Evolutionary conservation across 2,329 filamentous ascomycete species (phyloP).

Genomic region (Penicillium sp.): DNA sequence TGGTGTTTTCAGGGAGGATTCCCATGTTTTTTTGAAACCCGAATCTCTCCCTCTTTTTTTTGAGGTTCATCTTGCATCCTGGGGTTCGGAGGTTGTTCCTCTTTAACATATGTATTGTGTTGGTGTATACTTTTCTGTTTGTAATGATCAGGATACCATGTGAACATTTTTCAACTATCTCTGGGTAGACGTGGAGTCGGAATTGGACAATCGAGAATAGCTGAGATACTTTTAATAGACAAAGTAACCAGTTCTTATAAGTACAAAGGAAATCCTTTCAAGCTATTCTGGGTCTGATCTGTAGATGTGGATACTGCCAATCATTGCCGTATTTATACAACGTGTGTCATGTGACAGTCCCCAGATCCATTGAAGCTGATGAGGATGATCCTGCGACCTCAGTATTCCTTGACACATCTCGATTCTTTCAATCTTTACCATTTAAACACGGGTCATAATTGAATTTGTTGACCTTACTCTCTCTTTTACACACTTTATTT

Average conservation of each 20-base stretch:
- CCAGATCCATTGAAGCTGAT: slow-evolving; percentile 7
- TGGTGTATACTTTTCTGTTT: slow-evolving; percentile 20
- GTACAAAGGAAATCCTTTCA: neutral
- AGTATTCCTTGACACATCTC: neutral
- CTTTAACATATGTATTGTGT: slow-evolving; percentile 10
- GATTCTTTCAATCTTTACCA: neutral
- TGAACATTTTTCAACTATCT: slow-evolving; percentile 7
- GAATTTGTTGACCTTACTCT: neutral
- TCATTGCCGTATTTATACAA: neutral
- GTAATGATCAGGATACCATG: slow-evolving; percentile 24
- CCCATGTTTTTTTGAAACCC: slow-evolving; percentile 1
- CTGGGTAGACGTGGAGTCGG: neutral
- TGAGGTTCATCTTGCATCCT: slow-evolving; percentile 29
- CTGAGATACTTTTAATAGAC: neutral
- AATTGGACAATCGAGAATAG: neutral
- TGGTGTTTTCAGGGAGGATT: slow-evolving; percentile 15
- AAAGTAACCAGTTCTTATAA: neutral
- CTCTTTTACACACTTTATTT: neutral
- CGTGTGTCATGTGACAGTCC: neutral
- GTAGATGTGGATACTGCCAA: neutral
- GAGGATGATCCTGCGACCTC: slow-evolving; percentile 9
- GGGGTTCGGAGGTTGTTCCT: slow-evolving; percentile 22
- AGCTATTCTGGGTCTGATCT: neutral
- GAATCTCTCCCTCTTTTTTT: slow-evolving; percentile 14
- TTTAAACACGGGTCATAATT: neutral